phyloP scores from a whole-genome alignment of 2,329 filamentous ascomycete species.

The Phialemoniopsis sp. region DNA sequence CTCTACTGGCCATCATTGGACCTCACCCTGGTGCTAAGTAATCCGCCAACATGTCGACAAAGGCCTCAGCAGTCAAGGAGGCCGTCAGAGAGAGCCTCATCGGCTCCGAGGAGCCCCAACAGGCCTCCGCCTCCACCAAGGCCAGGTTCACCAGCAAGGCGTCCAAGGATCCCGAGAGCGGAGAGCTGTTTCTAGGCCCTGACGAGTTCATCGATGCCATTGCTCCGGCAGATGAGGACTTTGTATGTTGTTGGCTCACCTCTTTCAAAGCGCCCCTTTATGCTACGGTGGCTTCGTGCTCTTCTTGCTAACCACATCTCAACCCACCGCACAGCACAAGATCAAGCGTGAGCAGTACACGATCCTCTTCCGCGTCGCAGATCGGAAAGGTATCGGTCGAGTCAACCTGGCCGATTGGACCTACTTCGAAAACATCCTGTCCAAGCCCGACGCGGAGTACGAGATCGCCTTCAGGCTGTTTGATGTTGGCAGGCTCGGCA shows the following conservation, averaged over 20 bases:
- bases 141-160: conserved; percentile 75
- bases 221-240: conserved; percentile 83
- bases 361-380: conserved; percentile 88
- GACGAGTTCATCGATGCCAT: conserved; percentile 90
- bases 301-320: background rate
- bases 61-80: conserved; percentile 53
- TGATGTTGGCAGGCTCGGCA: conserved; percentile 77
- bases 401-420: conserved; percentile 84
- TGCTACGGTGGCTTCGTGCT: background rate
- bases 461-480: conserved; percentile 98
- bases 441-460: conserved; percentile 95
- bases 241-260: conserved; percentile 57
- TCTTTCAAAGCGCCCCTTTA: background rate
- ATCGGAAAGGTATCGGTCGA: conserved; percentile 68
- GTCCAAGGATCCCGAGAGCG: conserved; percentile 67
- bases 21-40: background rate
- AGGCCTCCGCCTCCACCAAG: conserved; percentile 72
- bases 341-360: conserved; percentile 95
- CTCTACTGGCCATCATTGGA: no score
- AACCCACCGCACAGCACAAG: conserved; percentile 70
- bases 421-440: conserved; percentile 88
- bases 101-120: conserved; percentile 51
- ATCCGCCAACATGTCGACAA: conserved; percentile 17
- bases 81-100: conserved; percentile 77
- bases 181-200: conserved; percentile 74